phyloP scores from a whole-genome alignment of 805 yeast genomes.

The Ogataea siamensis region DNA sequence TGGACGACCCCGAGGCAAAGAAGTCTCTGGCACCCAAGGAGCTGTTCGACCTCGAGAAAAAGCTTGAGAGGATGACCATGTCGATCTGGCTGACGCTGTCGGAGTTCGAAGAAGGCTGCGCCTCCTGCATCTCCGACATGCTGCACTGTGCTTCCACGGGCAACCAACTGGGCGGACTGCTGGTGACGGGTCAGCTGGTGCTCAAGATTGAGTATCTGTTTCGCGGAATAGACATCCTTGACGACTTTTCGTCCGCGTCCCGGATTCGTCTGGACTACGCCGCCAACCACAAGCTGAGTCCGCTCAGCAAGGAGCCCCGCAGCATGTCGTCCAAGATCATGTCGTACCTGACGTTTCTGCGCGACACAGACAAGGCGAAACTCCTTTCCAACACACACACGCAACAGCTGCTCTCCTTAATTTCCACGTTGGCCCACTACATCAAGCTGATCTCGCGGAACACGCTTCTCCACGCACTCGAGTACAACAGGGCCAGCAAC shows the following conservation, averaged over 20 bases:
- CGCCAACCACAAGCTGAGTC: constrained; percentile 33
- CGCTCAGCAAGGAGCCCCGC: constrained; percentile 65
- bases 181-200: constrained; percentile 69
- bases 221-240: constrained; percentile 61
- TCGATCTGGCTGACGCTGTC: constrained; percentile 84
- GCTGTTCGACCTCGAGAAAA: constrained; percentile 56
- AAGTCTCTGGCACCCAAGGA: constrained; percentile 41
- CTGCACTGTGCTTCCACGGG: constrained; percentile 77
- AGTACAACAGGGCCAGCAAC: constrained; percentile 54
- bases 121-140: constrained; percentile 89
- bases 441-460: constrained; percentile 78
- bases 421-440: constrained; percentile 91
- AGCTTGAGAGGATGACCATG: constrained; percentile 55
- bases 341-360: constrained; percentile 78
- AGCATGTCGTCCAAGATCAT: constrained; percentile 86
- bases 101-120: constrained; percentile 86
- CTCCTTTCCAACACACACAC: constrained; percentile 42
- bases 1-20: constrained; percentile 5
- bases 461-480: constrained; percentile 77
- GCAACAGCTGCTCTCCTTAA: constrained; percentile 71
- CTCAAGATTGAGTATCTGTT: constrained; percentile 74
- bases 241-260: constrained; percentile 22
- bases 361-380: constrained; percentile 49
- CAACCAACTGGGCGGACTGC: constrained; percentile 63
- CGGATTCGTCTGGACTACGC: constrained; percentile 24